A percentile compares a stretch with the other conserved stretches of the same genome.
Evolutionary conservation across 805 yeast genomes (phyloP).

Genomic region (Yarrowia divulgata): DNA sequence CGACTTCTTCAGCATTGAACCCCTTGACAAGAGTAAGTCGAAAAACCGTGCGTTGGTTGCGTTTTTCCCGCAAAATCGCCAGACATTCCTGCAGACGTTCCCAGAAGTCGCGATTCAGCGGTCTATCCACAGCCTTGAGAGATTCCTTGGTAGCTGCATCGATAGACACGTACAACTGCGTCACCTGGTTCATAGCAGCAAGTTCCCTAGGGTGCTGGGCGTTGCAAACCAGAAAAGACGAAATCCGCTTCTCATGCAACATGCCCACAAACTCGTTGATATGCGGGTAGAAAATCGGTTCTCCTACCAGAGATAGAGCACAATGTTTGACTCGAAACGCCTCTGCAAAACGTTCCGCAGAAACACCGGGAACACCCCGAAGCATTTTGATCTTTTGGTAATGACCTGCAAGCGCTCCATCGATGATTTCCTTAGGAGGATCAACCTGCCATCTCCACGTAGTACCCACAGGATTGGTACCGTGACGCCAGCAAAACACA

Average conservation of each 20-base stretch:
- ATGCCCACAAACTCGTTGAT: conserved; percentile 83
- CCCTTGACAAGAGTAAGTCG: conserved; percentile 91
- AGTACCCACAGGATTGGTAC: conserved; percentile 95
- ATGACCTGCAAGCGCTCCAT: conserved; percentile 89
- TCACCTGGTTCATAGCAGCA: conserved; percentile 71
- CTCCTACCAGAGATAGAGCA: conserved; percentile 92
- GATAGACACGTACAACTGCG: conserved; percentile 90
- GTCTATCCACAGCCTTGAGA: conserved; percentile 84
- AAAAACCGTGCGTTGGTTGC: conserved; percentile 88
- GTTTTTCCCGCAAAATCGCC: conserved; percentile 77
- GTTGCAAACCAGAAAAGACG: conserved; percentile 89
- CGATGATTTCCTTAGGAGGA: conserved; percentile 79
- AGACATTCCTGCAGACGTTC: conserved; percentile 82
- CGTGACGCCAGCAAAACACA: conserved; percentile 98
- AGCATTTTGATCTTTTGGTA: conserved; percentile 90
- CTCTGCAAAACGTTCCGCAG: conserved; percentile 86
- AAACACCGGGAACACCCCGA: conserved; percentile 95
- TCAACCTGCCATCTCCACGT: conserved; percentile 97
- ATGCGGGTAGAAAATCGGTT: conserved; percentile 92
- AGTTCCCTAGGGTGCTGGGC: conserved; percentile 95
- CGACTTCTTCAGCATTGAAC: conserved; percentile 81
- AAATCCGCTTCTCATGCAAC: conserved; percentile 80
- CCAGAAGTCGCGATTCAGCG: conserved; percentile 91
- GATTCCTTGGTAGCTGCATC: conserved; percentile 90
- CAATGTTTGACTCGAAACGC: conserved; percentile 90